Conservation (phyloP, 371 early-diverging fungal species). For the Mortierella sp. region DNA sequence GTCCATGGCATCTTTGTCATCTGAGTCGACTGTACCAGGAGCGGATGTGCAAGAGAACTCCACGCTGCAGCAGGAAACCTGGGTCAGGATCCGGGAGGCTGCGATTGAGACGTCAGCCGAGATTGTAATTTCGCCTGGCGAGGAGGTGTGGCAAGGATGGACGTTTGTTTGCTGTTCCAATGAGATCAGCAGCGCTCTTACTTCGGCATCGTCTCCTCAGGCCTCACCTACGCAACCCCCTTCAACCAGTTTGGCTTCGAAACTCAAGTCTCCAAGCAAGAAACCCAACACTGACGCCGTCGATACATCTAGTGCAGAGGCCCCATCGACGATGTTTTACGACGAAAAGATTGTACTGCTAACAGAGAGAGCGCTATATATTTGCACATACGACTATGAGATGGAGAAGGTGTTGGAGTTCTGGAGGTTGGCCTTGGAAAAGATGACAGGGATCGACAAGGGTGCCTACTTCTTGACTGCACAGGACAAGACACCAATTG, state of each 20-base stretch:
- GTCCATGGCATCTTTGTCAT: neutral
- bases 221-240: neutral
- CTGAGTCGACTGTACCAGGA: neutral
- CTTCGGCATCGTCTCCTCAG: slow-evolving; percentile 41
- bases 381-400: slow-evolving; percentile 82
- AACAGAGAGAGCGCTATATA: slow-evolving; percentile 77
- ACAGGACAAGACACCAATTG: slow-evolving; percentile 24
- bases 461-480: slow-evolving; percentile 59
- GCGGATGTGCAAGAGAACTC: slow-evolving; percentile 10
- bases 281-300: neutral
- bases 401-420: slow-evolving; percentile 82
- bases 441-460: slow-evolving; percentile 70
- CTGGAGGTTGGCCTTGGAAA: slow-evolving; percentile 71
- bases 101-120: slow-evolving; percentile 59
- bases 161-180: slow-evolving; percentile 65
- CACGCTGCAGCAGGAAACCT: slow-evolving; percentile 40
- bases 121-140: slow-evolving; percentile 75
- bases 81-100: slow-evolving; percentile 50
- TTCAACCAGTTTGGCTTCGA: neutral
- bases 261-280: slow-evolving; percentile 11
- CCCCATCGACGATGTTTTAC: slow-evolving; percentile 48
- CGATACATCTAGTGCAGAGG: neutral
- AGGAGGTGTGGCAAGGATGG: slow-evolving; percentile 69
- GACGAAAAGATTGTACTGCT: slow-evolving; percentile 82
- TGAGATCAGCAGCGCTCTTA: slow-evolving; percentile 45